Evolutionary conservation across 2,329 filamentous ascomycete genomes (phyloP), one percentile per base, ranked within the genome.

Genomic region (Colletotrichum australisinense): DNA sequence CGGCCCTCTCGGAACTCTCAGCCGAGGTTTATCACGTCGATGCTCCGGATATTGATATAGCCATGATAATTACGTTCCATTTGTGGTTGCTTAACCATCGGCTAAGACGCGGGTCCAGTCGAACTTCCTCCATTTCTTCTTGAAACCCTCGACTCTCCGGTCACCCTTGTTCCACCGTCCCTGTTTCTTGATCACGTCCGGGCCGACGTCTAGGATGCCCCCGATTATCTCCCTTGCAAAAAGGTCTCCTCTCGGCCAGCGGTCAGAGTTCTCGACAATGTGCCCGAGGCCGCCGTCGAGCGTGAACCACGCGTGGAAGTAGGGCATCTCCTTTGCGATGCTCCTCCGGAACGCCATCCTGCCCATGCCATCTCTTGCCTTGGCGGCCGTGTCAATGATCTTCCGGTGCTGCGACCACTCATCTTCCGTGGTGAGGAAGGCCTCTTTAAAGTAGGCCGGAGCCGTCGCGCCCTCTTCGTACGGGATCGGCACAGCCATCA

Each of bases 321-420:
- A 99, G 0, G 97, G 96, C 94, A 97, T 96, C 85, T 99, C 96
- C 84, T 97, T 98, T 14, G 94, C 94, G 74, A 99, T 87, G 24
- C 90, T 93, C 69, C 92, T 89, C 1, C 96, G 89, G 81, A 99
- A 99, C 1, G 97, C 95, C 66, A 89, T 83, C 79, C 93, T 93
- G 0, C 96, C 97, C 74, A 95, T 82, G 0, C 93, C 94, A 2
- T 90, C 88, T n/a, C 87, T 83, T 0, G 91, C 88, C 42, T 86
- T 86, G 74, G 91, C 91, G 3, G 88, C 89, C 0, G 97, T 99
- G 82, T 98, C 95, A 75, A 99, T 97, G 74, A 99, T 87, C 81
- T 98, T 98, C 79, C 93, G 93, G 83, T 99, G 97, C 84, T 98
- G 97, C 42, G 93, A 91, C 97, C 97, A 99, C 83, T 98, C 95